A percentile compares a stretch with the other conserved stretches of the same genome.
These are phyloP conservation scores for Pyrenula aspistea DNA, from an alignment of 495 filamentous ascomycete genomes.

Conservation along the genomic window DNA sequence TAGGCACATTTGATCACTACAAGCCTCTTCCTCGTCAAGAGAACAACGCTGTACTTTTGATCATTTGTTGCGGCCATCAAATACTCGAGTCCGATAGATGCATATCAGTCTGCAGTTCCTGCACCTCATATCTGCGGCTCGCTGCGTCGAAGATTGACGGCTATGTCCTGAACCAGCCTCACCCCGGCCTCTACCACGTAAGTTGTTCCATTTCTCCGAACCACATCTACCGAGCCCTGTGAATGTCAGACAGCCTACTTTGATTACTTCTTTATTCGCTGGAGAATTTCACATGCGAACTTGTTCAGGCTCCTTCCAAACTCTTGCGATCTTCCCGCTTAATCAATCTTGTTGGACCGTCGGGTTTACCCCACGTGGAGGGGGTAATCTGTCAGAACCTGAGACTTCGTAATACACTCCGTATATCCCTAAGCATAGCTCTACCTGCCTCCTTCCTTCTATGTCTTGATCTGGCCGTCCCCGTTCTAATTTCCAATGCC, in stretches of 20 bases:
- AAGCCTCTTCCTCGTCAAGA: not conserved
- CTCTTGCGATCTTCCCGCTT: not conserved
- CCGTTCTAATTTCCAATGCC: slow-evolving; percentile 43
- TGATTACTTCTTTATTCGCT: not conserved
- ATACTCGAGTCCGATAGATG: not conserved
- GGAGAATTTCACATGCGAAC: not conserved
- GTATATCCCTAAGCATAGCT: too few relatives aligned
- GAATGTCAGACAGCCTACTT: not conserved
- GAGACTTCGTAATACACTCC: too few relatives aligned
- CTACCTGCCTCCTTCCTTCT: not conserved
- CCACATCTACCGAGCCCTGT: not conserved
- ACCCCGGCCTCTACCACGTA: not conserved
- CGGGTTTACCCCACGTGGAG: not conserved
- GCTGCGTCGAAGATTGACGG: not conserved
- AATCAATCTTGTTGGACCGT: not conserved
- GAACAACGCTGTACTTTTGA: not conserved
- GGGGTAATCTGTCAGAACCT: too few relatives aligned
- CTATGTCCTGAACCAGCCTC: not conserved
- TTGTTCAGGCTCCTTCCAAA: not conserved
- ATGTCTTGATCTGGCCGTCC: not conserved
- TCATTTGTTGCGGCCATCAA: not conserved
- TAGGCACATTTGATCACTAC: not conserved
- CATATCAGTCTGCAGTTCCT: not conserved
- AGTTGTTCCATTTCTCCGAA: not conserved
- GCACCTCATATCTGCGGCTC: not conserved